A percentile compares a stretch with the other conserved stretches of the same genome.
phyloP scores from a whole-genome alignment of 2,329 filamentous ascomycete genomes.

The Cylindrodendrum hubeiense region DNA sequence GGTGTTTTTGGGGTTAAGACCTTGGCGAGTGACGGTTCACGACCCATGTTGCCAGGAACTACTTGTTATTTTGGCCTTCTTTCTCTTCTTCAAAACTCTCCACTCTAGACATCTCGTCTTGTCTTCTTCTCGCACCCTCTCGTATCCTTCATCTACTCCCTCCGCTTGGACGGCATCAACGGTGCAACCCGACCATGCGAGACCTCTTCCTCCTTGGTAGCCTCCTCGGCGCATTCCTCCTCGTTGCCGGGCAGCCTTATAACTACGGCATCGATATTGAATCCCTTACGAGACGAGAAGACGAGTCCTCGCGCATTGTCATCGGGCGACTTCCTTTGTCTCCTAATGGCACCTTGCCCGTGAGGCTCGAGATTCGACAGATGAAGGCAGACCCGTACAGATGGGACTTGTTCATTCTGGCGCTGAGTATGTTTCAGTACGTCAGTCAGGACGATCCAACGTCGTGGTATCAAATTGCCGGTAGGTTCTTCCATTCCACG shows the following conservation, averaged over 20 bases:
- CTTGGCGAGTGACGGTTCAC: background rate
- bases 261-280: slow-evolving; percentile 64
- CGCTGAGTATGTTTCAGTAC: slow-evolving; percentile 78
- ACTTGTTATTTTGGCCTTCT: background rate
- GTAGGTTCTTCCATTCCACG: slow-evolving; percentile 58
- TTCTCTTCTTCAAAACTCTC: background rate
- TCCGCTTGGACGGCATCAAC: background rate
- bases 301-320: slow-evolving; percentile 52
- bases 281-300: slow-evolving; percentile 56
- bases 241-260: slow-evolving; percentile 51
- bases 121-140: background rate
- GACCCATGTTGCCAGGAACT: background rate
- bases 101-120: background rate
- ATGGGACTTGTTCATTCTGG: slow-evolving; percentile 84
- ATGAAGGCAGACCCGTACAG: slow-evolving; percentile 73
- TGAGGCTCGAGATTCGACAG: slow-evolving; percentile 76
- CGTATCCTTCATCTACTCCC: too few relatives aligned
- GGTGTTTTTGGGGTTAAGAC: slow-evolving; percentile 4
- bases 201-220: slow-evolving; percentile 17
- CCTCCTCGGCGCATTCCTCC: slow-evolving; percentile 22
- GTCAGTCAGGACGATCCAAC: slow-evolving; percentile 71
- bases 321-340: slow-evolving; percentile 57
- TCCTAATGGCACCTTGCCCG: slow-evolving; percentile 54
- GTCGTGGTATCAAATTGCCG: slow-evolving; percentile 84
- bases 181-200: slow-evolving; percentile 28